phyloP scores from a whole-genome alignment of 2,329 filamentous ascomycete genomes.

The Epichloe coenophiala region DNA sequence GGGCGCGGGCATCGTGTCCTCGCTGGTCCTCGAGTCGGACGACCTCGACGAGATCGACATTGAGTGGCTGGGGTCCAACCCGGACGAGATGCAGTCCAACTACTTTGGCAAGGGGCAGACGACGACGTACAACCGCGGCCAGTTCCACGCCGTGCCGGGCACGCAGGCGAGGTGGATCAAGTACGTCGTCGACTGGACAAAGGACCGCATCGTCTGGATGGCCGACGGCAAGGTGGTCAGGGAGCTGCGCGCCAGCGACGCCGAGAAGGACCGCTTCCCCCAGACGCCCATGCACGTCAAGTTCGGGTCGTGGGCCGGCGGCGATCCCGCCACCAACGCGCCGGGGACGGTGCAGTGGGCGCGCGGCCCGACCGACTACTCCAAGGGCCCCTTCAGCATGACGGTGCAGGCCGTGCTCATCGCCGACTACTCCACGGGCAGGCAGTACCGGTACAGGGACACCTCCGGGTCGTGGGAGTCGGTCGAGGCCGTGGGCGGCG shows the following conservation, averaged over 20 bases:
- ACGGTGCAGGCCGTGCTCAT: slow-evolving; percentile 61
- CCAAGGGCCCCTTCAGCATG: slow-evolving; percentile 76
- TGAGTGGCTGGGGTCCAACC: slow-evolving; percentile 80
- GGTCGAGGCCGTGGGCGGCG: slow-evolving; percentile 68
- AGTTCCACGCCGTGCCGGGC: slow-evolving; percentile 54
- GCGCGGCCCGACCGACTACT: slow-evolving; percentile 72
- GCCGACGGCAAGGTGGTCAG: slow-evolving; percentile 68
- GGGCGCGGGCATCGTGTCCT: slow-evolving; percentile 85
- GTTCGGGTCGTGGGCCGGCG: slow-evolving; percentile 84
- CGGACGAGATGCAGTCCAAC: slow-evolving; percentile 77
- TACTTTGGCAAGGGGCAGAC: slow-evolving; percentile 93
- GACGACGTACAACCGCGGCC: slow-evolving; percentile 72
- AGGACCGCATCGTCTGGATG: slow-evolving; percentile 72
- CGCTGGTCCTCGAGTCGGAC: slow-evolving; percentile 82
- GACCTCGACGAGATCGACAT: slow-evolving; percentile 91
- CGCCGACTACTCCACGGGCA: slow-evolving; percentile 87
- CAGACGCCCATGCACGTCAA: slow-evolving; percentile 94
- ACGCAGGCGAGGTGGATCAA: slow-evolving; percentile 70
- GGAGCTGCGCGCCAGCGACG: slow-evolving; percentile 55
- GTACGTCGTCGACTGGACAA: slow-evolving; percentile 87
- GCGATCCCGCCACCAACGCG: slow-evolving; percentile 60
- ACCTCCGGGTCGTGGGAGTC: slow-evolving; percentile 66
- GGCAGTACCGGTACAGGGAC: slow-evolving; percentile 70
- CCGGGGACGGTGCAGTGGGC: slow-evolving; percentile 84
- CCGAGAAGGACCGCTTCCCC: slow-evolving; percentile 60